Base-by-base conservation (phyloP, 768 basidiomycete species). In the Pulveroboletus sp. region DNA sequence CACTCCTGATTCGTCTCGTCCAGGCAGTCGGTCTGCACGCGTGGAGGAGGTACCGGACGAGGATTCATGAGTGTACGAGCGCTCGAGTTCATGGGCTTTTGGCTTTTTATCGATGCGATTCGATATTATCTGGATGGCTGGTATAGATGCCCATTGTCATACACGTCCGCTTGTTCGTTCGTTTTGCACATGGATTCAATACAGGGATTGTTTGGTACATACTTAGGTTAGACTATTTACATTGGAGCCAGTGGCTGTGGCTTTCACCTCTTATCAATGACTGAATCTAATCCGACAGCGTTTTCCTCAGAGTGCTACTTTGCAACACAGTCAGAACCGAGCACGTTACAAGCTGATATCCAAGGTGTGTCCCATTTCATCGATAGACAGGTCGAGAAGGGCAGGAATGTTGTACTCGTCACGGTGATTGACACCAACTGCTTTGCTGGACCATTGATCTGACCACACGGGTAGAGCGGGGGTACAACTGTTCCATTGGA, bases 401-500 rank as follows among this genome's bases (percentile, higher is more conserved):
- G 83, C 20, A 80, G 84, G 54, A 83, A 82, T 52, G 89, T 99
- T 33, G 97, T 95, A 9, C 78, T 99, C 39, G 91, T 99, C 40
- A 99, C 97, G 53, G 94, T 97, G 65, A 69, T 89, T 70, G 10
- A 19, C 11, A 40, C 31, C 40, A 40, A n/a, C 46, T 19, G 24
- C 37, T 10, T 47, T 38, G 31, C 49, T 43, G 24, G 47, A 25
- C 43, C 25, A 49, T 31, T 49, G 32, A 61, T 51, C 56, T 59
- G 31, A 55, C 43, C 38, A 37, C 46, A 41, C 1, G 51, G 43
- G 35, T 43, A 98, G 97, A 97, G 94, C 66, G 97, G 95, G 47
- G 95, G 97, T 51, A 99, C 97, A 16, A 98, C 94, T 2, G 95
- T 98, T 7, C 95, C 95, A 3, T 73, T 99, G 50, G 97, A 99